A percentile compares a stretch with the other conserved stretches of the same genome.
Conservation (phyloP, 202 grass and related monocot genomes). For the Panicum hallii region DNA sequence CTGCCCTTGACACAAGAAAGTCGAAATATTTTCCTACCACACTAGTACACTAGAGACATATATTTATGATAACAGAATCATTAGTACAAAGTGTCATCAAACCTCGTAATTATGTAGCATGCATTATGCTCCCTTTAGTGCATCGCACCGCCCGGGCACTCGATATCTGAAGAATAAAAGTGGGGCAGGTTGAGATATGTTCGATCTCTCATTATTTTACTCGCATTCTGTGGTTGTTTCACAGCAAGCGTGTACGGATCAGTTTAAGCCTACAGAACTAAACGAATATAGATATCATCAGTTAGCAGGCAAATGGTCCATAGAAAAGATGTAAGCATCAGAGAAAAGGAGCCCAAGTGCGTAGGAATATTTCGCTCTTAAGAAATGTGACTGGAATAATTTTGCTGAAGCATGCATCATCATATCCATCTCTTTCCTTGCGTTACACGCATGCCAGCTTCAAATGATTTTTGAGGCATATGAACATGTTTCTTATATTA, state of each 20-base stretch:
- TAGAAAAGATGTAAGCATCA: constrained; percentile 13
- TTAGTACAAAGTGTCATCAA: constrained; percentile 17
- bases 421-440: constrained; percentile 5
- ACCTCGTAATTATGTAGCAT: constrained; percentile 32
- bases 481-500: neutral
- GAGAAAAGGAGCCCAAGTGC: constrained; percentile 11
- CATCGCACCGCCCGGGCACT: neutral
- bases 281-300: neutral
- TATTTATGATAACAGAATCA: constrained; percentile 12
- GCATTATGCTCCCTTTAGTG: constrained; percentile 17
- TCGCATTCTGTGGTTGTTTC: neutral
- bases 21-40: neutral
- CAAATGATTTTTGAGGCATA: constrained; percentile 8
- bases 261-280: constrained; percentile 30
- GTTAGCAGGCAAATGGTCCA: constrained; percentile 28
- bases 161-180: constrained; percentile 31
- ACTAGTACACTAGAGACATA: constrained; percentile 3
- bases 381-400: neutral
- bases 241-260: constrained; percentile 34
- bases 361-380: neutral
- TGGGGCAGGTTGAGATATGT: constrained; percentile 14
- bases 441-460: neutral
- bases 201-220: constrained; percentile 34
- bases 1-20: constrained; percentile 21
- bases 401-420: constrained; percentile 16